phyloP scores from a whole-genome alignment of 164 flowering plant species.

The Cinnamomum chago region DNA sequence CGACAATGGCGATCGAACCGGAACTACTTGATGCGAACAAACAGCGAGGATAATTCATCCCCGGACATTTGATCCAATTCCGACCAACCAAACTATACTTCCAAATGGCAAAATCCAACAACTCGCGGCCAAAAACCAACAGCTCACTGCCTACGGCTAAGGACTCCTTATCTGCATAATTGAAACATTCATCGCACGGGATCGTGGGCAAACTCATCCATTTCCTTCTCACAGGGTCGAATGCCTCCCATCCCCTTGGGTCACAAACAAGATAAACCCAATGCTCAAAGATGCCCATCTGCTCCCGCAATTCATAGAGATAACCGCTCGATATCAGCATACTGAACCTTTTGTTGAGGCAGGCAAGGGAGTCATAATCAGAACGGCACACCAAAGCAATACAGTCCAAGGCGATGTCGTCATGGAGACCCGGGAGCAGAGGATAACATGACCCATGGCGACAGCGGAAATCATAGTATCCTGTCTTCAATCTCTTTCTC shows the following conservation, averaged over 20 bases:
- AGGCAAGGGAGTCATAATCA: conserved; percentile 29
- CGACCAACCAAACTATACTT: conserved; percentile 26
- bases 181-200: conserved; percentile 29
- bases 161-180: conserved; percentile 31
- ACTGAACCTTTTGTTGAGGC: conserved; percentile 26
- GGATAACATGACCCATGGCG: conserved; percentile 12
- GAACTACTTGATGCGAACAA: conserved; percentile 34
- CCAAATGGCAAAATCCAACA: conserved; percentile 24
- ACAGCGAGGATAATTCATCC: conserved; percentile 30
- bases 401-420: conserved; percentile 26
- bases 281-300: conserved; percentile 23
- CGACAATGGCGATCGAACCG: conserved; percentile 33
- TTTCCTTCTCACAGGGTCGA: conserved; percentile 18
- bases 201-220: conserved; percentile 32
- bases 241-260: conserved; percentile 26
- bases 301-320: conserved; percentile 18
- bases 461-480: conserved; percentile 9
- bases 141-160: conserved; percentile 40
- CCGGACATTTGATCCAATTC: conserved; percentile 25
- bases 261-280: conserved; percentile 29
- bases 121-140: conserved; percentile 34
- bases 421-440: conserved; percentile 33
- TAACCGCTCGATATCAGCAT: conserved; percentile 20
- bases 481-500: not conserved
- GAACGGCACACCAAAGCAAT: conserved; percentile 31